These are phyloP conservation scores for Picea glauca DNA, from an alignment of 75 land plant genomes.

Conservation along the genomic window DNA sequence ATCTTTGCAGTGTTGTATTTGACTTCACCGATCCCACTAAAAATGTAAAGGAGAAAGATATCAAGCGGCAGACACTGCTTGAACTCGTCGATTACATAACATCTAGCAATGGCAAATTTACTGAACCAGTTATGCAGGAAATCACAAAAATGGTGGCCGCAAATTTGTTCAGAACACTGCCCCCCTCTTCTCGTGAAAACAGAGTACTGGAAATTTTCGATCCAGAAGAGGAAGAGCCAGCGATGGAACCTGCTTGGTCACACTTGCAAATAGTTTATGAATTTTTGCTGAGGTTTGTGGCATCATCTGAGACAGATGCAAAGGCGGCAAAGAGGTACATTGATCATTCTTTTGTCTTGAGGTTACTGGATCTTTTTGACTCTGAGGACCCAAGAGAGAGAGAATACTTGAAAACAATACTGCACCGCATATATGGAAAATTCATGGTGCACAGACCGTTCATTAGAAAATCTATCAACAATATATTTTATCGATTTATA, in stretches of 20 bases:
- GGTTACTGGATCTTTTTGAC: constrained; percentile 42
- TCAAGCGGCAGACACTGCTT: constrained; percentile 55
- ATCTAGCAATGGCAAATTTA: constrained; percentile 48
- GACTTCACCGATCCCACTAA: constrained; percentile 51
- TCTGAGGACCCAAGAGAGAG: constrained; percentile 52
- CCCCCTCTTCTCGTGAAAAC: constrained; percentile 50
- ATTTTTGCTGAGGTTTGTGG: constrained; percentile 50
- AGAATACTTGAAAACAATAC: constrained; percentile 56
- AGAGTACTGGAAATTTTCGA: constrained; percentile 35
- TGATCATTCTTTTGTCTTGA: constrained; percentile 48
- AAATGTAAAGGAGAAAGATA: constrained; percentile 56
- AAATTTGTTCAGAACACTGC: constrained; percentile 49
- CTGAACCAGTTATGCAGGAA: constrained; percentile 52
- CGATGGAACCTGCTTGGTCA: constrained; percentile 73
- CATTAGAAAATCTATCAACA: constrained; percentile 56
- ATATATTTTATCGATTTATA: constrained; percentile 55
- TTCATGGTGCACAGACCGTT: constrained; percentile 64
- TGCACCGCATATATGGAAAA: constrained; percentile 58
- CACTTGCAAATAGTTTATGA: constrained; percentile 71
- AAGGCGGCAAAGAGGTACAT: constrained; percentile 54
- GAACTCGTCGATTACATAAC: constrained; percentile 59
- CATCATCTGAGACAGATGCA: constrained; percentile 57
- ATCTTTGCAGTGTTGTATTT: constrained; percentile 45
- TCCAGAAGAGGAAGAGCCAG: constrained; percentile 62
- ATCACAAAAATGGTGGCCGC: constrained; percentile 47